Base-by-base conservation (phyloP, 148 eudicot species). In the Rhododendron molle region DNA sequence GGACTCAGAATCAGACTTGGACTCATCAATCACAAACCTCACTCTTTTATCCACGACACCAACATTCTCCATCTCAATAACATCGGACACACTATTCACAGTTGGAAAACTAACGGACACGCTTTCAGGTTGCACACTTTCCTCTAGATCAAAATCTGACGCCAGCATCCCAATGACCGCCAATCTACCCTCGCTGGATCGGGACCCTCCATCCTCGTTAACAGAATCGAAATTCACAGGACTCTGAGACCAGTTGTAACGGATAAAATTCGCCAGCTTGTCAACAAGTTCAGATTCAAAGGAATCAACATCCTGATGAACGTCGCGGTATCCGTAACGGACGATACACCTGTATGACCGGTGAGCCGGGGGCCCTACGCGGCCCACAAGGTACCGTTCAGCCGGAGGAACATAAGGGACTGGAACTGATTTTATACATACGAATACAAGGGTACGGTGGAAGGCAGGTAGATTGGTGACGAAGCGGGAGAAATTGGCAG, bases 401-500 rank as follows among this genome's bases (percentile, higher is more conserved):
- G 88, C 96, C 28, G 88, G 93, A 47, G 98, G 95, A 9, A 96
- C 91, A 32, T 89, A 88, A 5, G 99, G 95, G 40, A 96, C 99
- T 3, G 99, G 98, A 43, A 96, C 99, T 0, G 95, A 93, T 87
- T 96, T 96, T 36, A 96, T 91, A 82, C 99, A 96, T 28, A 96
- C 96, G 16, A 96, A 94, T 40, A 96, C 95, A 34, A 96, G 90
- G 40, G 94, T 83, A 43, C 92, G 91, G 85, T 96, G 99, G 89
- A 92, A 96, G 60, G 99, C 99, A 0, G 99, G 99, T 81, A 96
- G 95, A 83, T 96, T 96, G 85, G 99, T 96, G 60, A 96, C 98
- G 40, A 96, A 96, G 54, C 98, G 96, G 12, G 94, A 94, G 89
- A 96, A 96, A 87, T 93, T 96, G 47, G 98, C 94, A 0, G 99